These are phyloP conservation scores for Dioscorea dumetorum DNA, from an alignment of 106 monocot genomes.

Conservation along the genomic window DNA sequence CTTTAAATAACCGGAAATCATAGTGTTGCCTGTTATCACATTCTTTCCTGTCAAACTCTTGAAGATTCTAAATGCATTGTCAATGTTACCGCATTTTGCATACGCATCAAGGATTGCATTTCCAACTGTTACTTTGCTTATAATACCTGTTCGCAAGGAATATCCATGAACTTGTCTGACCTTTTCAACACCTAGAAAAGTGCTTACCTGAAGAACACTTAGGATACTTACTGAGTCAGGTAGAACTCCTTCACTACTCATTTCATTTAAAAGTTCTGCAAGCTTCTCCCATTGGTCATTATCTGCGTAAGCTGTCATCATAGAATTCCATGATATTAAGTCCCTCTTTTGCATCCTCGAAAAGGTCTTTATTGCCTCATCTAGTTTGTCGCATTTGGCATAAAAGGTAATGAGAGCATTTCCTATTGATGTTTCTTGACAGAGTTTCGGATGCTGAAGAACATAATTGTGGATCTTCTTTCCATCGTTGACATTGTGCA, in stretches of 20 bases:
- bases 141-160: conserved; percentile 32
- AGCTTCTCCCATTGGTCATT: conserved; percentile 27
- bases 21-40: conserved; percentile 38
- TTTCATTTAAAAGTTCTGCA: conserved; percentile 24
- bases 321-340: conserved; percentile 69
- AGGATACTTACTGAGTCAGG: conserved; percentile 49
- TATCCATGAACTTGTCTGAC: conserved; percentile 56
- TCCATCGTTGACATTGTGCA: conserved; percentile 39
- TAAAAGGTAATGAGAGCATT: conserved; percentile 79
- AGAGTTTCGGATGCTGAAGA: conserved; percentile 18
- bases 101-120: conserved; percentile 57
- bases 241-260: conserved; percentile 19
- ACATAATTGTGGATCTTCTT: conserved; percentile 53
- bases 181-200: conserved; percentile 19
- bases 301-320: conserved; percentile 43
- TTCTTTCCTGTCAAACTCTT: conserved; percentile 25
- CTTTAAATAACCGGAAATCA: conserved; percentile 53
- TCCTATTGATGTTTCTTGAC: conserved; percentile 31
- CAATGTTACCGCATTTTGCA: conserved; percentile 28
- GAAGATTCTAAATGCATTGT: conserved; percentile 24
- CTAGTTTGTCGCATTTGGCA: conserved; percentile 38
- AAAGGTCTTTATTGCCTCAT: conserved; percentile 37
- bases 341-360: conserved; percentile 25
- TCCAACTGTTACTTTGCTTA: conserved; percentile 18
- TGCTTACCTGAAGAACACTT: conserved; percentile 40